Percentiles rank a stretch among this genome's conserved stretches.
These are phyloP conservation scores for Chlorella variabilis DNA, from an alignment of 163 green algal species.

Conservation along the genomic window DNA sequence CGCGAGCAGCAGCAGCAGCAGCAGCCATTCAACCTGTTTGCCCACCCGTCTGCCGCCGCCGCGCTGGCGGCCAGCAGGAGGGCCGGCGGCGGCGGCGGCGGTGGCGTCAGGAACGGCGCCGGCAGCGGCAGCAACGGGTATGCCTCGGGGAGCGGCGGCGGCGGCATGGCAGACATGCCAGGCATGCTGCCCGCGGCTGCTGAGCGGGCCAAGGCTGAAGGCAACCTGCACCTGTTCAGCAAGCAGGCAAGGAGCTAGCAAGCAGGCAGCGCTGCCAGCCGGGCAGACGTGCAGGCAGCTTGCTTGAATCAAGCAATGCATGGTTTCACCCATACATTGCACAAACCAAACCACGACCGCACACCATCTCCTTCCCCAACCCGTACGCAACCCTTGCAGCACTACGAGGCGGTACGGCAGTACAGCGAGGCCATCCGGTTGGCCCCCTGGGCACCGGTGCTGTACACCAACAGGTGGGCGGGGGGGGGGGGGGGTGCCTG, in stretches of 20 bases:
- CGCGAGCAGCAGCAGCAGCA: not conserved
- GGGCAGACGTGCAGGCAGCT: too few species aligned
- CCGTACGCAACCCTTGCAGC: not conserved
- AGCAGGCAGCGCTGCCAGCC: too few species aligned
- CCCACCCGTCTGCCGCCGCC: not conserved
- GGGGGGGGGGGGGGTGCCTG: not conserved
- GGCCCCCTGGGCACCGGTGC: conserved; percentile 39
- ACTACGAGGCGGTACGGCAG: conserved; percentile 30
- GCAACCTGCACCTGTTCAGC: conserved; percentile 59
- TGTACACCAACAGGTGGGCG: conserved; percentile 54
- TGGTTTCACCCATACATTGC: too few species aligned
- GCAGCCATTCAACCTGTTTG: conserved; percentile 3
- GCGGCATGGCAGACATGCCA: conserved; percentile 1
- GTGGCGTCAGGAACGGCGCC: too few species aligned
- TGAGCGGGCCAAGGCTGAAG: conserved; percentile 52
- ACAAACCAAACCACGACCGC: too few species aligned
- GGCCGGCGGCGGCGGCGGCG: not conserved
- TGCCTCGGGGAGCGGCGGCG: too few species aligned
- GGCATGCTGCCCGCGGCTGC: conserved; percentile 42
- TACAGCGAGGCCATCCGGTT: conserved; percentile 57
- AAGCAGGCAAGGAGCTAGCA: conserved; percentile 18
- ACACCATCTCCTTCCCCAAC: too few species aligned
- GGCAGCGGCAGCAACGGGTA: not conserved
- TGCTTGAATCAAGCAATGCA: too few species aligned
- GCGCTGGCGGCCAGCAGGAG: not conserved